Conservation (phyloP, 352 stramenopile genomes). For the Pythium plurisporium region DNA sequence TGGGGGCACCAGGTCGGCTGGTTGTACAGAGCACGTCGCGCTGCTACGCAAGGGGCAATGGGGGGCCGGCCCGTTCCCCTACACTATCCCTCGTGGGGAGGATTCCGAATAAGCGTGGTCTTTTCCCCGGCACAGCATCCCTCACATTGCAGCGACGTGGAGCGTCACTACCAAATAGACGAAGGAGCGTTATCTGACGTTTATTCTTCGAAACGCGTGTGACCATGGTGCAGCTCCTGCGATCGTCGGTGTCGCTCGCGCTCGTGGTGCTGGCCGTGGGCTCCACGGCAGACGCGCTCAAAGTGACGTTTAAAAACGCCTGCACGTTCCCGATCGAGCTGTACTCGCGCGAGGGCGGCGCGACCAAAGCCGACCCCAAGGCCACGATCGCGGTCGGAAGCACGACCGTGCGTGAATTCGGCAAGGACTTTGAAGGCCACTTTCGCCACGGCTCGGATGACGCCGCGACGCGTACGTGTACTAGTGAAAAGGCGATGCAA, state of each 20-base stretch:
- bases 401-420: constrained; percentile 28
- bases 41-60: constrained; percentile 1
- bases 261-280: not conserved
- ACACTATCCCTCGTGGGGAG: constrained; percentile 2
- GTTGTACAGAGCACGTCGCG: constrained; percentile 2
- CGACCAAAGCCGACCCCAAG: constrained; percentile 6
- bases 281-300: constrained; percentile 28
- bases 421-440: constrained; percentile 62
- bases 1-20: constrained; percentile 1
- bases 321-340: constrained; percentile 21
- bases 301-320: constrained; percentile 40
- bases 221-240: constrained; percentile 1
- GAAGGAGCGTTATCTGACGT: not conserved
- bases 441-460: constrained; percentile 58
- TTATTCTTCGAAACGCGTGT: not conserved
- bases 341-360: constrained; percentile 16
- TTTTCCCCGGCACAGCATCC: too few relatives aligned
- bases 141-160: too few relatives aligned
- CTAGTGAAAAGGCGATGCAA: too few relatives aligned
- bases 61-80: not conserved
- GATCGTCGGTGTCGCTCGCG: not conserved
- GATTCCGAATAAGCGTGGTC: constrained; percentile 13
- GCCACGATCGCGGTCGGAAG: constrained; percentile 28
- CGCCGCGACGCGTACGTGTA: constrained; percentile 40
- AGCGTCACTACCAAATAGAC: constrained; percentile 6